Evolutionary conservation across 202 grass and related monocot species (phyloP).

Genomic region (Cymbopogon flexuosus): DNA sequence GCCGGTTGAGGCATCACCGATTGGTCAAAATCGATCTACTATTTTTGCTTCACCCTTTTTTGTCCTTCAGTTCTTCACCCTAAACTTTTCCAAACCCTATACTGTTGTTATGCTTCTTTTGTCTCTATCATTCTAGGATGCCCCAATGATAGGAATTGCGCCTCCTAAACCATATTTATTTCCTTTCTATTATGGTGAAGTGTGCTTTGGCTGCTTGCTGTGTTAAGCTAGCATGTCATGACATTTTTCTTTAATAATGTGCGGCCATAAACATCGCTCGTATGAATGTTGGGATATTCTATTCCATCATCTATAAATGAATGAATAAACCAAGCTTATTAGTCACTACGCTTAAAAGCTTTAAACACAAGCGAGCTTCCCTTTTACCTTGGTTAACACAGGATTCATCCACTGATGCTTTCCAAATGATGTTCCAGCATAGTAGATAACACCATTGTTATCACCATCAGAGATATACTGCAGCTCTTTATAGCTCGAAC

Average conservation of each 20-base stretch:
- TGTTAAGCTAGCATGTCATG: background rate
- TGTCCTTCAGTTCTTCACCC: background rate
- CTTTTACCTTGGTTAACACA: constrained; percentile 77
- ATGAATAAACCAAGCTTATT: constrained; percentile 2
- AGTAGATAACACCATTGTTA: constrained; percentile 84
- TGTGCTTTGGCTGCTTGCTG: background rate
- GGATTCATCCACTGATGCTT: constrained; percentile 96
- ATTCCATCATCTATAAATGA: background rate
- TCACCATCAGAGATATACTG: constrained; percentile 94
- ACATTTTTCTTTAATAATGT: background rate
- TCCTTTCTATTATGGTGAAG: background rate
- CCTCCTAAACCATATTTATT: background rate
- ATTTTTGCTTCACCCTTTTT: background rate
- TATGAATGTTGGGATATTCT: background rate
- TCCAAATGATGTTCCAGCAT: constrained; percentile 84
- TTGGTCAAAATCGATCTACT: background rate
- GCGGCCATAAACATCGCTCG: background rate
- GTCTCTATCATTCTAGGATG: background rate
- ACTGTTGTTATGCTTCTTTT: background rate
- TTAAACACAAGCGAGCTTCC: background rate
- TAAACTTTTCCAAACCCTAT: no score
- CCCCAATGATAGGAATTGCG: background rate
- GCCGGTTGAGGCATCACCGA: background rate
- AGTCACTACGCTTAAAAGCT: constrained; percentile 6
- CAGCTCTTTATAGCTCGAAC: constrained; percentile 91